Conservation (phyloP, 305 asterid genomes). For the Fraxinus platypoda region DNA sequence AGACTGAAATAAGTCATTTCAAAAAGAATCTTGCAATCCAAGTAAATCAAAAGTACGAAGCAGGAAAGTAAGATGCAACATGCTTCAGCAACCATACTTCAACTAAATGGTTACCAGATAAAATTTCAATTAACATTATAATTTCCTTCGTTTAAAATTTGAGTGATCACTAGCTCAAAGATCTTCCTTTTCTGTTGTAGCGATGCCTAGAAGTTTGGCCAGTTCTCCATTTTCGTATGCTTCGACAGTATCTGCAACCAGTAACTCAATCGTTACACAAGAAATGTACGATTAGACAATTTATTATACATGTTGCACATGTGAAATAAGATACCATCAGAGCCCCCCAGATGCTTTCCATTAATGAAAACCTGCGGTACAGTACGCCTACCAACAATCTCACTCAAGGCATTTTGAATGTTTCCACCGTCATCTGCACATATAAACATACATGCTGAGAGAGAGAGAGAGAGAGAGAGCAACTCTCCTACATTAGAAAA, state of each 20-base stretch:
- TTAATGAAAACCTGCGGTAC: slow-evolving; percentile 92
- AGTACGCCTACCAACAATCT: slow-evolving; percentile 71
- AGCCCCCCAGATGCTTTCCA: slow-evolving; percentile 91
- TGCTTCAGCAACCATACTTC: not conserved
- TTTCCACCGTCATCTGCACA: slow-evolving; percentile 65
- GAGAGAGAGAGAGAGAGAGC: slow-evolving; percentile 6
- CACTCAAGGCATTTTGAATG: slow-evolving; percentile 74
- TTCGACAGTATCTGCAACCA: slow-evolving; percentile 65
- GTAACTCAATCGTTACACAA: not conserved
- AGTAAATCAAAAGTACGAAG: not conserved
- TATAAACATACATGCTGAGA: not conserved
- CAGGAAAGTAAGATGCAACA: not conserved
- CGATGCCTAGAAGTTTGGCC: slow-evolving; percentile 59
- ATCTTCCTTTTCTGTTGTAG: slow-evolving; percentile 44
- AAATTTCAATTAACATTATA: not conserved
- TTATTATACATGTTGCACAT: not conserved
- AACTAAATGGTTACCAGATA: not conserved
- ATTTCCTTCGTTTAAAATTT: not conserved
- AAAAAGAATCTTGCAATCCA: not conserved
- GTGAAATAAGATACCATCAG: slow-evolving; percentile 63
- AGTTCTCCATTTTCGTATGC: slow-evolving; percentile 76
- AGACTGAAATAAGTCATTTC: not conserved
- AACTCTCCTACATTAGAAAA: not conserved
- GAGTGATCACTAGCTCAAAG: slow-evolving; percentile 42
- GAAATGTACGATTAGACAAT: not conserved